phyloP scores from a whole-genome alignment of 768 basidiomycete species.

The Trichaptum fuscoviolaceum region DNA sequence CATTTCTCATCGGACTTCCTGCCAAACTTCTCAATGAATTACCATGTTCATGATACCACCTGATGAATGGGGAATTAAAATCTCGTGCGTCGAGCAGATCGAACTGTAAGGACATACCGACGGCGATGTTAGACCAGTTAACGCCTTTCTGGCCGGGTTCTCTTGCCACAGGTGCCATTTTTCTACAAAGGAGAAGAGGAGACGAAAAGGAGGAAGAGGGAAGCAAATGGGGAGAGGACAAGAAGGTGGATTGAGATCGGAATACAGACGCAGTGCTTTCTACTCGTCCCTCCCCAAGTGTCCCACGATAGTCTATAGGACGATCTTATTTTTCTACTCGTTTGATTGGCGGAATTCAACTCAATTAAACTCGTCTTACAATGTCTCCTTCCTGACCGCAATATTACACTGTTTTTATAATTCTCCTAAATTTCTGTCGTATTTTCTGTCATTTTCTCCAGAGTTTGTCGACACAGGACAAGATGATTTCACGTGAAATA shows the following conservation, averaged over 20 bases:
- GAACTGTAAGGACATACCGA: constrained; percentile 52
- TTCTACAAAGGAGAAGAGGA: constrained; percentile 5
- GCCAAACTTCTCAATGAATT: constrained; percentile 21
- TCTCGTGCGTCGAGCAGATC: constrained; percentile 11
- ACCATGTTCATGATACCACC: constrained; percentile 99
- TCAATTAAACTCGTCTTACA: background rate
- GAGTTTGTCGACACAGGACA: background rate
- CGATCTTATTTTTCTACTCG: background rate
- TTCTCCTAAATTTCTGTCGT: background rate
- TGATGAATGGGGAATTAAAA: constrained; percentile 27
- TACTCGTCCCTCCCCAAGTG: constrained; percentile 1
- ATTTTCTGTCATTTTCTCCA: background rate
- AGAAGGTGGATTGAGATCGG: background rate
- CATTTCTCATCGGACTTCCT: constrained; percentile 7
- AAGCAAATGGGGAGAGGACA: constrained; percentile 13
- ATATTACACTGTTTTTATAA: background rate
- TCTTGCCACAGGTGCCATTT: constrained; percentile 70
- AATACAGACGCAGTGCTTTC: background rate
- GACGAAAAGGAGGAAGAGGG: constrained; percentile 10
- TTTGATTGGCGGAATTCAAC: background rate
- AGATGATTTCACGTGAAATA: background rate
- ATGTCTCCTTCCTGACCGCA: background rate
- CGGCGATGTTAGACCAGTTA: constrained; percentile 93
- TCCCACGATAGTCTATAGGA: constrained; percentile 3
- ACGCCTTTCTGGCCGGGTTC: constrained; percentile 90